Percentiles rank a stretch among this genome's conserved stretches.
phyloP scores from a whole-genome alignment of 495 filamentous ascomycete genomes.

The Podospora pseudopauciseta region DNA sequence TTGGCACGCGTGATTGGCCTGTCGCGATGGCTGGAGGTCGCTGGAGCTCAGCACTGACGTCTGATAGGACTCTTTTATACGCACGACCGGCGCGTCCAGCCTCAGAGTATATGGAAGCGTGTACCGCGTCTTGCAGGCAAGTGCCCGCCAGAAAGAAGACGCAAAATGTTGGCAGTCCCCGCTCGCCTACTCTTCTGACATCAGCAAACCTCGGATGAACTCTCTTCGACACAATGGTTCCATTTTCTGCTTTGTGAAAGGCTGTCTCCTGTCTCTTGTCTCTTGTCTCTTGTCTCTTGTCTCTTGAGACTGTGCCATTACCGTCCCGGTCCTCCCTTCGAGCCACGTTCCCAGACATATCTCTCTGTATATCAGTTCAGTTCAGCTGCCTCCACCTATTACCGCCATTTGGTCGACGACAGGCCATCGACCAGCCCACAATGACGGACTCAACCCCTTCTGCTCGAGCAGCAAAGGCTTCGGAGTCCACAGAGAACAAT shows the following conservation, averaged over 20 bases:
- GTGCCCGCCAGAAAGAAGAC: background rate
- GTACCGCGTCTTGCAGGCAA: conserved; percentile 27
- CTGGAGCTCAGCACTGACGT: background rate
- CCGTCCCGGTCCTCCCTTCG: too few species aligned
- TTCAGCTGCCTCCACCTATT: background rate
- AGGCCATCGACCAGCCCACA: background rate
- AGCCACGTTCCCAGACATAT: too few species aligned
- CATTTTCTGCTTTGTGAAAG: conserved; percentile 3
- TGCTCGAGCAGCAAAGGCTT: conserved; percentile 23
- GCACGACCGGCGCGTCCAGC: conserved; percentile 23
- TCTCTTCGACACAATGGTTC: conserved; percentile 3
- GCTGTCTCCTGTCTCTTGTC: background rate
- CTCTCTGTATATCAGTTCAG: background rate
- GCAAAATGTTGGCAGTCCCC: background rate
- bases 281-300: too few species aligned
- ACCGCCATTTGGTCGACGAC: background rate
- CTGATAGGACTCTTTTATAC: conserved; percentile 21
- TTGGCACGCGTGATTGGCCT: conserved; percentile 26
- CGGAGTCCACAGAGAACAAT: conserved; percentile 18
- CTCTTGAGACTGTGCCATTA: too few species aligned
- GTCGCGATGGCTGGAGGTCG: conserved; percentile 19
- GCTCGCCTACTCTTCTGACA: conserved; percentile 1
- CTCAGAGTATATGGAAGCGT: conserved; percentile 10
- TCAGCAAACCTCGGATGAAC: background rate
- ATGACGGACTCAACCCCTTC: conserved; percentile 26